Percentiles rank a stretch among this genome's conserved stretches.
Evolutionary conservation across 139 green algal species (phyloP).

Genomic region (Tetraselmis chui): DNA sequence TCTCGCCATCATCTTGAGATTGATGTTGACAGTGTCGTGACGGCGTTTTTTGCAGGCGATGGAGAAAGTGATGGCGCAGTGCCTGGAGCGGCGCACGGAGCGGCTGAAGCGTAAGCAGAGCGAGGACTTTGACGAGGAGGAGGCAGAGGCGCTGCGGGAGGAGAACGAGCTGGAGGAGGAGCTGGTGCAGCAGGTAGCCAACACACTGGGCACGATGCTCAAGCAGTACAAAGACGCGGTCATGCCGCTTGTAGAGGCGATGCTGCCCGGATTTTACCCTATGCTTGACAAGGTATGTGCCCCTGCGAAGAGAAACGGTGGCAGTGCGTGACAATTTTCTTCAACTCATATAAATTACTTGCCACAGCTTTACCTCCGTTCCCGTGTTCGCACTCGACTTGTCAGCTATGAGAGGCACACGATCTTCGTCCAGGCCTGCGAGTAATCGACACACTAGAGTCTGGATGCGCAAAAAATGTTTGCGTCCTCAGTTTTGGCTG

Average conservation of each 20-base stretch:
- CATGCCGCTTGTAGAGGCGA: constrained; percentile 71
- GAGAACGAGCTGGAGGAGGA: constrained; percentile 90
- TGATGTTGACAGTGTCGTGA: too few species aligned
- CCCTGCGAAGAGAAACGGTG: too few species aligned
- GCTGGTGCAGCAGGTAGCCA: constrained; percentile 70
- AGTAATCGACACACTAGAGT: too few species aligned
- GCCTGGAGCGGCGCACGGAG: constrained; percentile 56
- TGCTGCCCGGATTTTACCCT: constrained; percentile 64
- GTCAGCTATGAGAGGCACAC: too few species aligned
- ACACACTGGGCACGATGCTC: constrained; percentile 57
- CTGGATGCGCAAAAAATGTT: too few species aligned
- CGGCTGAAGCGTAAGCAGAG: constrained; percentile 41
- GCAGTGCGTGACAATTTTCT: too few species aligned
- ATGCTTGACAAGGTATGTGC: constrained; percentile 59
- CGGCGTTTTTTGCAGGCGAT: constrained; percentile 59
- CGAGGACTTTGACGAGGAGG: constrained; percentile 95
- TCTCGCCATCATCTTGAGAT: too few species aligned
- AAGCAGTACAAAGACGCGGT: constrained; percentile 67
- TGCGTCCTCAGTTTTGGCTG: too few species aligned
- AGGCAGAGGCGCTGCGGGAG: constrained; percentile 80
- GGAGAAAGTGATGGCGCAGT: constrained; percentile 39
- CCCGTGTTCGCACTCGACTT: too few species aligned
- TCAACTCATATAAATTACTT: too few species aligned
- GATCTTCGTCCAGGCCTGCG: too few species aligned
- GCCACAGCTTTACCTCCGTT: too few species aligned